Percentiles rank a stretch among this genome's conserved stretches.
phyloP scores from a whole-genome alignment of 2,329 filamentous ascomycete genomes.

The Penicillium sp. region DNA sequence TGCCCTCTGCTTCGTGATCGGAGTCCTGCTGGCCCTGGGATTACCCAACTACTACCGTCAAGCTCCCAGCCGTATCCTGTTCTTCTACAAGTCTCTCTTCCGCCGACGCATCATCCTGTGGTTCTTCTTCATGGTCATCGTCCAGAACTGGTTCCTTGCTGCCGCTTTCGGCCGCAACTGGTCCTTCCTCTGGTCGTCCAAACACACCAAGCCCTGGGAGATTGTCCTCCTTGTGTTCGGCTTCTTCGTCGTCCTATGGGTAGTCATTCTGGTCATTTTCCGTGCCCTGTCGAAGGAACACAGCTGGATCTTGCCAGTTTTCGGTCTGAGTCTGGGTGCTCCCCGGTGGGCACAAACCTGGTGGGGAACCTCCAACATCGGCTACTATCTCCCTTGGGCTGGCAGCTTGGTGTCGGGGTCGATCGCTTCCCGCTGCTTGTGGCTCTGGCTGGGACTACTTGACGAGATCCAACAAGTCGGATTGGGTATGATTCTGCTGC shows the following conservation, averaged over 20 bases:
- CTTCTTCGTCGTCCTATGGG: slow-evolving; percentile 51
- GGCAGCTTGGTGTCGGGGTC: slow-evolving; percentile 47
- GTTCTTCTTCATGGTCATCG: slow-evolving; percentile 56
- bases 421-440: slow-evolving; percentile 49
- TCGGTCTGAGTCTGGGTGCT: slow-evolving; percentile 56
- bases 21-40: slow-evolving; percentile 48
- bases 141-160: slow-evolving; percentile 61
- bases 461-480: slow-evolving; percentile 59
- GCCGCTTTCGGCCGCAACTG: slow-evolving; percentile 60
- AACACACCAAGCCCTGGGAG: slow-evolving; percentile 49
- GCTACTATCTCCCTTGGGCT: slow-evolving; percentile 53
- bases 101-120: slow-evolving; percentile 57
- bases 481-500: slow-evolving; percentile 58
- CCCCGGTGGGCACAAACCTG: slow-evolving; percentile 62
- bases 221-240: slow-evolving; percentile 45
- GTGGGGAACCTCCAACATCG: slow-evolving; percentile 55
- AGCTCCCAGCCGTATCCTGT: slow-evolving; percentile 54
- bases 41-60: slow-evolving; percentile 60
- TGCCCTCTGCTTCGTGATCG: slow-evolving; percentile 49
- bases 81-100: slow-evolving; percentile 55
- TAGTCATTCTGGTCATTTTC: slow-evolving; percentile 39
- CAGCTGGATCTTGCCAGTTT: slow-evolving; percentile 59
- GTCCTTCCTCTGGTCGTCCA: slow-evolving; percentile 53
- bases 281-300: slow-evolving; percentile 50
- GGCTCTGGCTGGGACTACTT: slow-evolving; percentile 59